Conservation (phyloP, 495 filamentous ascomycete genomes). For the Neurospora sp. region DNA sequence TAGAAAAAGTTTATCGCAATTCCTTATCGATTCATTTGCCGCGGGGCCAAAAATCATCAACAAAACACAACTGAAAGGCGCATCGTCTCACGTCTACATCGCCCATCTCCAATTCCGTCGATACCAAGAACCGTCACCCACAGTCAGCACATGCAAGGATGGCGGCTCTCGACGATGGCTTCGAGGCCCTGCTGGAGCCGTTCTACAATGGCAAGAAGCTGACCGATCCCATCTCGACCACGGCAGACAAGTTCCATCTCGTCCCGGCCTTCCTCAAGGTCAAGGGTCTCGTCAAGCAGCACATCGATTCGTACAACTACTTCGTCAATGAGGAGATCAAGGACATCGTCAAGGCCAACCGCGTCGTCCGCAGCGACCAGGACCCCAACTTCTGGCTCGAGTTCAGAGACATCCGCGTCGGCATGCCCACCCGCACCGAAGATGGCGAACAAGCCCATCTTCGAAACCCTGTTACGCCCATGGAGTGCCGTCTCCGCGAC, state of each 20-base stretch:
- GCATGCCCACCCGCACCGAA: slow-evolving; percentile 64
- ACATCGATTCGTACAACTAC: slow-evolving; percentile 91
- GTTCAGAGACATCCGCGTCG: slow-evolving; percentile 81
- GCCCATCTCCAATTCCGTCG: background rate
- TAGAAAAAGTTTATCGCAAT: background rate
- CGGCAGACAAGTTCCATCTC: slow-evolving; percentile 87
- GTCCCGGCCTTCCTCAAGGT: slow-evolving; percentile 94
- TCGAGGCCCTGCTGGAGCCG: slow-evolving; percentile 83
- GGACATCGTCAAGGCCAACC: slow-evolving; percentile 86
- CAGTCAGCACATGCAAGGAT: slow-evolving; percentile 21
- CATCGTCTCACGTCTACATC: background rate
- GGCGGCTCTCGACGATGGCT: slow-evolving; percentile 43
- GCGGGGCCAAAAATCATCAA: background rate
- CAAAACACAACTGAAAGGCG: background rate
- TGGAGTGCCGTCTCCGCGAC: slow-evolving; percentile 91
- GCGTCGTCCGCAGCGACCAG: slow-evolving; percentile 74
- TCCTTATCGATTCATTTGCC: background rate
- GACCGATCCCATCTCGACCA: slow-evolving; percentile 90
- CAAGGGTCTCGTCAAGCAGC: slow-evolving; percentile 64
- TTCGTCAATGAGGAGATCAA: slow-evolving; percentile 93
- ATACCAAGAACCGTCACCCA: background rate
- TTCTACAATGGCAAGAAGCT: slow-evolving; percentile 94
- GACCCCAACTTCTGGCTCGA: slow-evolving; percentile 80
- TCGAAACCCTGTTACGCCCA: slow-evolving; percentile 64
- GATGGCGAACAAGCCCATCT: slow-evolving; percentile 46